phyloP scores from a whole-genome alignment of 805 yeast genomes.

The Saturnispora gosingensis region DNA sequence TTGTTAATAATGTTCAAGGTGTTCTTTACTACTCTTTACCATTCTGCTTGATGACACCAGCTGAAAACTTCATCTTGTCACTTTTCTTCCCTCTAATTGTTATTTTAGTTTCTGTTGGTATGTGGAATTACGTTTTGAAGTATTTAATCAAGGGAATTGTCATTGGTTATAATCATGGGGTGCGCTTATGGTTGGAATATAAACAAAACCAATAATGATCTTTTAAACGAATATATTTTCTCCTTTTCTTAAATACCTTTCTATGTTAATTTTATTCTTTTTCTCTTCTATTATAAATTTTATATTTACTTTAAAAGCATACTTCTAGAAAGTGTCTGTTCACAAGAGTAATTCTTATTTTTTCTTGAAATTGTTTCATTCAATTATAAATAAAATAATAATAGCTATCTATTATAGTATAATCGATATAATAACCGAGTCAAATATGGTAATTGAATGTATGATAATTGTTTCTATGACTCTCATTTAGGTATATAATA shows the following conservation, averaged over 20 bases:
- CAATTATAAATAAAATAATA: not conserved
- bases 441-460: not conserved
- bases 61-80: not conserved
- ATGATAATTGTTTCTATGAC: not conserved
- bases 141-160: not conserved
- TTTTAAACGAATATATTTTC: not conserved
- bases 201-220: not conserved
- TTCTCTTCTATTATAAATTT: no score
- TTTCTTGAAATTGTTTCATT: no score
- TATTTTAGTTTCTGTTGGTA: not conserved
- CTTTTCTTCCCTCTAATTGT: not conserved
- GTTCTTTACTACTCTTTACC: slow-evolving; percentile 2
- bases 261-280: not conserved
- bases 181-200: not conserved
- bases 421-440: no score
- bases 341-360: not conserved
- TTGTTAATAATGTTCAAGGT: not conserved
- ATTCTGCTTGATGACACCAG: not conserved
- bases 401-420: not conserved
- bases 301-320: not conserved
- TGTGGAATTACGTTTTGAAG: slow-evolving; percentile 1
- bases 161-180: not conserved
- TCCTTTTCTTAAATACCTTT: not conserved
- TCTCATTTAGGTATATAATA: not conserved
- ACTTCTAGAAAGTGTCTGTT: not conserved